A percentile compares a stretch with the other conserved stretches of the same genome.
phyloP scores from a whole-genome alignment of 345 rosid genomes.

The Gossypium turneri region DNA sequence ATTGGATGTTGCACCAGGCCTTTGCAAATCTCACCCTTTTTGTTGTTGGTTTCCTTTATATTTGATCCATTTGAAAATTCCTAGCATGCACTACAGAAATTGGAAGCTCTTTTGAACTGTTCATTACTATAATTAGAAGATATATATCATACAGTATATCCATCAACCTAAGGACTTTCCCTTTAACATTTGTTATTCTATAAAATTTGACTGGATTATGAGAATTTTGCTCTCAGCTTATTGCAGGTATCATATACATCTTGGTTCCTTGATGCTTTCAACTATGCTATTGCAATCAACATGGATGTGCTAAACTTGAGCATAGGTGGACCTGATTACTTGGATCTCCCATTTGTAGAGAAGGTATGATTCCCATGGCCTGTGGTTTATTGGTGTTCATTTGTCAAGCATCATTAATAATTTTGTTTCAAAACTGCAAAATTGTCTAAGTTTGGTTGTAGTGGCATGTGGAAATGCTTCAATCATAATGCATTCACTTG shows the following conservation, averaged over 20 bases:
- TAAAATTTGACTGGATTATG: constrained; percentile 49
- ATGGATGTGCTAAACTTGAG: constrained; percentile 98
- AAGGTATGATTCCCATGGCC: constrained; percentile 48
- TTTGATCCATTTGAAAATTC: neutral
- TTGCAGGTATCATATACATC: constrained; percentile 99
- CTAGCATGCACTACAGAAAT: neutral
- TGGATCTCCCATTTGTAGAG: constrained; percentile 97
- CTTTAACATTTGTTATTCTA: constrained; percentile 13
- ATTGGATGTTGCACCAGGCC: neutral
- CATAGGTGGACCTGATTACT: constrained; percentile 97
- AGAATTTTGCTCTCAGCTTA: constrained; percentile 80
- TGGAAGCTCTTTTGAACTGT: neutral
- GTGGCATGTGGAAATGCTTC: neutral
- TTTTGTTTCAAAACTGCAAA: neutral
- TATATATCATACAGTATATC: neutral
- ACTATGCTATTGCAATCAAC: constrained; percentile 86
- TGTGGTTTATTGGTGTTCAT: neutral
- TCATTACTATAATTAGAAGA: neutral
- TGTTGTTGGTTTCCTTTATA: neutral
- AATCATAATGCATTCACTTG: neutral
- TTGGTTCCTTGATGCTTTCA: constrained; percentile 98
- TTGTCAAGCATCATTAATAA: neutral
- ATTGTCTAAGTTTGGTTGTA: neutral
- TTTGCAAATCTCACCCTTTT: neutral
- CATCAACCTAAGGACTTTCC: neutral